Evolutionary conservation across 495 filamentous ascomycete genomes (phyloP), one percentile per base, ranked within the genome.

Genomic region (Penicillium coffeae): DNA sequence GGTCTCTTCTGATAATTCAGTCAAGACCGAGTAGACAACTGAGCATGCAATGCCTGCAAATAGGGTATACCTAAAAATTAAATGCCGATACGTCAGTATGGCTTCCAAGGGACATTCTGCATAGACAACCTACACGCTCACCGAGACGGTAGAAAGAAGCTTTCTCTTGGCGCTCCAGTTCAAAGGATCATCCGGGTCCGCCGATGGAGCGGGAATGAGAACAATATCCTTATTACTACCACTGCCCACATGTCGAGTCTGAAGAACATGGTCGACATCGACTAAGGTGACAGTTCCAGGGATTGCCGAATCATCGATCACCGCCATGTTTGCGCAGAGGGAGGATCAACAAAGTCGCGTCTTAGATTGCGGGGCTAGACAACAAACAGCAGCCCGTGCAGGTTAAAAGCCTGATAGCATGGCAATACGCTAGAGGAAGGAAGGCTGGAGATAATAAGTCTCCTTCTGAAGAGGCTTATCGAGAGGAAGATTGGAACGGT

Each of bases 1-100:
- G 0, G 82, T 78, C 21, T 70, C 73, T 43, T 81, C 65, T 2
- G 76, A 77, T 13, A 86, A 74, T 1, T 80, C 77, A 2, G 73
- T 76, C 10, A 84, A 62, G 1, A 86, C 77, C 1, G 78, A 82
- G 52, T 85, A 86, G 8, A 84, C 78, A 0, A 79, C 77, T 2
- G 82, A 76, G 34, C 72, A 66, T 2, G 77, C 74, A 46, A 84
- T 84, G 39, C 82, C 82, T 42, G 77, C 69, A 46, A 80, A 78
- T 25, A 82, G 61, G 8, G 81, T 85, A 52, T 84, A 86, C 0
- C 72, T 76, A n/a, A 27, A 21, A 22, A 14, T 6, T 13, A n/a
- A n/a, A n/a, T n/a, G n/a, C n/a, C n/a, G n/a, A n/a, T n/a, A n/a
- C n/a, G n/a, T n/a, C n/a, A n/a, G n/a, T n/a, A n/a, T n/a, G n/a